Evolutionary conservation across 1,284 basidiomycete species (phyloP).

Genomic region (Leccinum huronense): DNA sequence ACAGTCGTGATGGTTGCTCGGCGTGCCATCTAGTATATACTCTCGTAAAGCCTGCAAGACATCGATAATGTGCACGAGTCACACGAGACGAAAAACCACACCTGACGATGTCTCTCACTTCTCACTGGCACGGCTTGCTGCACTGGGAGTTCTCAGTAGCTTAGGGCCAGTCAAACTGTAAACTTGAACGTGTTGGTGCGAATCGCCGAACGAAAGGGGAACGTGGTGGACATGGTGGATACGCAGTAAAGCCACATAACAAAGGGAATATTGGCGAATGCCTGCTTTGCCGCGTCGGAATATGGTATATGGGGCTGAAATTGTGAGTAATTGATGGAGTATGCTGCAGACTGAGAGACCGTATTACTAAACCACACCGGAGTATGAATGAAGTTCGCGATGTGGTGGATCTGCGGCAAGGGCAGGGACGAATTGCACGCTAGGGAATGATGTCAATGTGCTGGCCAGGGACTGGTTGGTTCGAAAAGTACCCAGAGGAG

Average conservation of each 20-base stretch:
- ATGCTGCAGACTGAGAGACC: slow-evolving; percentile 6
- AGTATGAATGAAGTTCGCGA: slow-evolving; percentile 39
- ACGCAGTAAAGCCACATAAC: slow-evolving; percentile 35
- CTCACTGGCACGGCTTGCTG: slow-evolving; percentile 3
- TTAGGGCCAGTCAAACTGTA: slow-evolving; percentile 24
- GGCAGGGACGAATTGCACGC: slow-evolving; percentile 37
- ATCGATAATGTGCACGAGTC: not conserved
- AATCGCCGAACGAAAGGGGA: not conserved
- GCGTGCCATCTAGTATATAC: slow-evolving; percentile 35
- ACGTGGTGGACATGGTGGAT: slow-evolving; percentile 23
- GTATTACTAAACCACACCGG: slow-evolving; percentile 36
- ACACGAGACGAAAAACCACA: slow-evolving; percentile 5
- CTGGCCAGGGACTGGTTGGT: not conserved
- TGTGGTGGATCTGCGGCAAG: slow-evolving; percentile 35
- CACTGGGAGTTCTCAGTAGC: slow-evolving; percentile 11
- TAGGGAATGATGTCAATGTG: slow-evolving; percentile 18
- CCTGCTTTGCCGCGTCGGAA: slow-evolving; percentile 30
- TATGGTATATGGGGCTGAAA: slow-evolving; percentile 31
- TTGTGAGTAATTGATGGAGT: not conserved
- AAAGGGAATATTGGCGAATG: slow-evolving; percentile 40
- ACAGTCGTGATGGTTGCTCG: slow-evolving; percentile 36
- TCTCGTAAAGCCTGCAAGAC: slow-evolving; percentile 26
- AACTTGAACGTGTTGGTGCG: not conserved
- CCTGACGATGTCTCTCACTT: slow-evolving; percentile 19
- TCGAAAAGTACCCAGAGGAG: slow-evolving; percentile 37